These are phyloP conservation scores for Claviceps sorghi DNA, from an alignment of 2,329 filamentous ascomycete genomes.

Conservation along the genomic window DNA sequence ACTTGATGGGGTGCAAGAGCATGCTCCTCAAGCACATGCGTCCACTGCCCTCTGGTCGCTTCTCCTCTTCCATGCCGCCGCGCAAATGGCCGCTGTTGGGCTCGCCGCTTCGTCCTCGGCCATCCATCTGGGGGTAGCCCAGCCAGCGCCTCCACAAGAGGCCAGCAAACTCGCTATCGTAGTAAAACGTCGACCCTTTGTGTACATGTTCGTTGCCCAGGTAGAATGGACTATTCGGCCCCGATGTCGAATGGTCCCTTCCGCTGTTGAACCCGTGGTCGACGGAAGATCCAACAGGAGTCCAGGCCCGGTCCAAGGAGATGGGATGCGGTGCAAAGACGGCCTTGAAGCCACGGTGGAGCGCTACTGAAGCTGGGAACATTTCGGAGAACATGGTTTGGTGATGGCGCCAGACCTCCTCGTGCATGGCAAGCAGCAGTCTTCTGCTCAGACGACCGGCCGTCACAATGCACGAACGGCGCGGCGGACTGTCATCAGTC, in stretches of 20 bases:
- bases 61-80: slow-evolving; percentile 38
- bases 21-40: slow-evolving; percentile 69
- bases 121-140: slow-evolving; percentile 39
- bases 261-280: slow-evolving; percentile 70
- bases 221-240: slow-evolving; percentile 52
- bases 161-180: slow-evolving; percentile 61
- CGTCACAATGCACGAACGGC: slow-evolving; percentile 57
- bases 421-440: slow-evolving; percentile 57
- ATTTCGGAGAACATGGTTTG: slow-evolving; percentile 69
- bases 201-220: slow-evolving; percentile 67
- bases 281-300: slow-evolving; percentile 43
- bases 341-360: slow-evolving; percentile 66
- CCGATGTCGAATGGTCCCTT: slow-evolving; percentile 48
- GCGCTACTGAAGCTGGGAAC: slow-evolving; percentile 55
- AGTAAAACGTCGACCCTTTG: slow-evolving; percentile 72
- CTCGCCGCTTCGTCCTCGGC: slow-evolving; percentile 34
- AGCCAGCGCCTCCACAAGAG: slow-evolving; percentile 73
- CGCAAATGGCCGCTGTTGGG: slow-evolving; percentile 31
- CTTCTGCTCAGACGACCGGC: slow-evolving; percentile 53
- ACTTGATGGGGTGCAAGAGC: slow-evolving; percentile 71
- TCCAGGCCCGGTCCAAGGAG: slow-evolving; percentile 65
- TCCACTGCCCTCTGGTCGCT: slow-evolving; percentile 32
- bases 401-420: slow-evolving; percentile 51
- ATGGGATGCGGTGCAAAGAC: slow-evolving; percentile 72
- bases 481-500: slow-evolving; percentile 27